phyloP scores from a whole-genome alignment of 2,329 filamentous ascomycete genomes.

The Phaeosphaeriaceae sp. region DNA sequence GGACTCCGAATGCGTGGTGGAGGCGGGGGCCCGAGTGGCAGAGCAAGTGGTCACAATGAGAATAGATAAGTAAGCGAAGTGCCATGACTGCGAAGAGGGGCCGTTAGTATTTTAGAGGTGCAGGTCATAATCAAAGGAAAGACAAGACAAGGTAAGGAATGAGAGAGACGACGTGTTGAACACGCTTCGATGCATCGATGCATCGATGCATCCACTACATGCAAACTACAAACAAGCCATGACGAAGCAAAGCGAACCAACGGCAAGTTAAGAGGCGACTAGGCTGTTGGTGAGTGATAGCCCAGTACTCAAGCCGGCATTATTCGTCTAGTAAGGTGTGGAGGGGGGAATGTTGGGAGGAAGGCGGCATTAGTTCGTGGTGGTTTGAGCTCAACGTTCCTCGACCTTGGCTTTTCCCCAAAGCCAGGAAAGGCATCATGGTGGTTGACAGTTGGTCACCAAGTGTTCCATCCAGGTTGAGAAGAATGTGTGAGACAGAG shows the following conservation, averaged over 20 bases:
- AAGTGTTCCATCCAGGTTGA: background rate
- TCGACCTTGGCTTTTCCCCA: background rate
- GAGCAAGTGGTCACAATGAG: background rate
- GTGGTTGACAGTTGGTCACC: too few relatives aligned
- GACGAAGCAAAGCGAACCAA: constrained; percentile 16
- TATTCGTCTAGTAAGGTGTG: constrained; percentile 11
- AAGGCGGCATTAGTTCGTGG: constrained; percentile 6
- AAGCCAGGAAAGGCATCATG: background rate
- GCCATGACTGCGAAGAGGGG: constrained; percentile 1
- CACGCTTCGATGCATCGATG: background rate
- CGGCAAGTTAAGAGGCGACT: constrained; percentile 16
- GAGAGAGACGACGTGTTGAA: background rate
- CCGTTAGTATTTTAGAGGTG: background rate
- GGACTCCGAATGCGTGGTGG: constrained; percentile 28
- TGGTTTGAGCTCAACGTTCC: constrained; percentile 5
- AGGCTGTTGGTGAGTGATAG: constrained; percentile 29
- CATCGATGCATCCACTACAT: background rate
- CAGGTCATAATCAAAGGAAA: background rate
- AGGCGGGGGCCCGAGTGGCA: constrained; percentile 32
- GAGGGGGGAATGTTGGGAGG: constrained; percentile 12
- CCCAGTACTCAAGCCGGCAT: constrained; percentile 20
- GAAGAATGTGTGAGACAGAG: constrained; percentile 2
- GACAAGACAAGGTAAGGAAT: background rate
- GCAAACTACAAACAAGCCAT: too few relatives aligned
- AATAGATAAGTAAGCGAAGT: constrained; percentile 2